phyloP scores from a whole-genome alignment of 1,139 yeast genomes.

The Pichia terricola region DNA sequence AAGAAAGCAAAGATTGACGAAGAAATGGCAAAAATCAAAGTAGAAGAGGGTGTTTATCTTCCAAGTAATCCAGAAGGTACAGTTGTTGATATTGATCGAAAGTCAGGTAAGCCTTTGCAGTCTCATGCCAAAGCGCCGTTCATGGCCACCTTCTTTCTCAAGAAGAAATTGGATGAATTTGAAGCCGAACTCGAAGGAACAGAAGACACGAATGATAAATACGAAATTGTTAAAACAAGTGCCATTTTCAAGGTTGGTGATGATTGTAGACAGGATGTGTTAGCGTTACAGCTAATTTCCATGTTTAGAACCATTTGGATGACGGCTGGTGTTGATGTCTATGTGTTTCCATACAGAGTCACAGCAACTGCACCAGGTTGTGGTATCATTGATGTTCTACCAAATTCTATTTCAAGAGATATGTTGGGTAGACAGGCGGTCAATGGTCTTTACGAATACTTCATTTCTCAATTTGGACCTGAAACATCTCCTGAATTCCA shows the following conservation, averaged over 20 bases:
- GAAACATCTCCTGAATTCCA: constrained; percentile 87
- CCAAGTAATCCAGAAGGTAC: constrained; percentile 96
- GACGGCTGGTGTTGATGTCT: constrained; percentile 78
- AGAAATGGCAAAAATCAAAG: constrained; percentile 76
- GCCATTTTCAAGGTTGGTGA: constrained; percentile 99
- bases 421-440: constrained; percentile 99
- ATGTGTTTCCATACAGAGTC: constrained; percentile 87
- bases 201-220: neutral
- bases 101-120: constrained; percentile 92
- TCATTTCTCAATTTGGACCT: constrained; percentile 85
- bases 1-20: constrained; percentile 94
- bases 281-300: constrained; percentile 86
- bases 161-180: constrained; percentile 40
- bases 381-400: constrained; percentile 96
- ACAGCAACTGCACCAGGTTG: constrained; percentile 99
- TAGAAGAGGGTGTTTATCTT: constrained; percentile 78
- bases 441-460: constrained; percentile 90
- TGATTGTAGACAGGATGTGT: constrained; percentile 95
- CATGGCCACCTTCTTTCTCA: constrained; percentile 88
- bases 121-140: constrained; percentile 99
- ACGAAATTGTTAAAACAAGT: constrained; percentile 40
- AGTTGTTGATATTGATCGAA: constrained; percentile 85
- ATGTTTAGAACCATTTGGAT: constrained; percentile 89
- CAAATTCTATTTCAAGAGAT: constrained; percentile 90
- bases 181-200: constrained; percentile 25